Base-by-base conservation (phyloP, 2,329 filamentous ascomycete species). In the Cadophora sp. region DNA sequence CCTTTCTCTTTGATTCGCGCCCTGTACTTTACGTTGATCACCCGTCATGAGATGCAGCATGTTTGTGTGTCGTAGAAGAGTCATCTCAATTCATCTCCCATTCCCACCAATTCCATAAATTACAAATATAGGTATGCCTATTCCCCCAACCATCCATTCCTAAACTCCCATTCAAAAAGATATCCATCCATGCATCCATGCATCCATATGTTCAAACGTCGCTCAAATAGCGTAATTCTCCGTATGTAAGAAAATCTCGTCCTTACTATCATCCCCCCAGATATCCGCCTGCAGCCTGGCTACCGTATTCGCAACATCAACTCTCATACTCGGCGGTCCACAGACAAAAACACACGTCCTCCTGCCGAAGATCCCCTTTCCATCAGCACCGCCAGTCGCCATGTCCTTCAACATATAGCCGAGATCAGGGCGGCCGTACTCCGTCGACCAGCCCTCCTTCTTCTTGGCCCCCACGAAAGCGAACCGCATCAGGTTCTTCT, bases 171-270 rank as follows among this genome's bases (percentile, higher is more conserved):
- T 27, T 27, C 53, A 26, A 40, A 59, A 16, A 43, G 43, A 55
- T 11, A 29, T 31, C 14, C 26, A 37, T 4, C 34, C 34, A 37
- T 37, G 7, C 14, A 37, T 37, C 34, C 34, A 29, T 31, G 4
- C 26, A 37, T 4, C 34, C 34, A 37, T 37, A 9, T 37, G 14
- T 37, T 12, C 34, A 55, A 4, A 31, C 40, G 34, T 11, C 48
- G 51, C 37, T 71, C 80, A 97, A 70, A 97, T 84, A 62, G 94
- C 92, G 82, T 97, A 97, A 79, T 97, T 97, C 84, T 98, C 95
- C 3, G 94, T 92, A 82, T 97, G 95, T 79, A 97, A 80, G 79
- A 94, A 97, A 65, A 98, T 92, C 85, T 97, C 95, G 77, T 97
- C 94, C 58, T 91, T 86, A 74, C 87, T 86, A 40, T 90, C 87